Conservation (phyloP, 2,329 filamentous ascomycete genomes). For the Cercospora sesami region DNA sequence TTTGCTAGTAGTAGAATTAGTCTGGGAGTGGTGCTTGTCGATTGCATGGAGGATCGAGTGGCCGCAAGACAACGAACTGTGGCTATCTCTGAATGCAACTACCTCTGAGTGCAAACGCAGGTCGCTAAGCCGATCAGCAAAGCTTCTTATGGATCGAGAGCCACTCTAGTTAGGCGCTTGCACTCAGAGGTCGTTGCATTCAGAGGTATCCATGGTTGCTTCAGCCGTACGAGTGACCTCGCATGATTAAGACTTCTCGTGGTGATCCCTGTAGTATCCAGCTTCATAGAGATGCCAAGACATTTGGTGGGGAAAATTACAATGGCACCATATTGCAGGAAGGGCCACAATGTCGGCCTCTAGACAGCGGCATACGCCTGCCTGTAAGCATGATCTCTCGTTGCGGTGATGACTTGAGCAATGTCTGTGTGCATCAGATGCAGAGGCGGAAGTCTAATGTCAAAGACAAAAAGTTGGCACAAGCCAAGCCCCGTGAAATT, state of each 20-base stretch:
- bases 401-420: background rate
- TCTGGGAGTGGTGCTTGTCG: too few relatives aligned
- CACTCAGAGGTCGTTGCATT: too few relatives aligned
- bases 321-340: background rate
- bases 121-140: too few relatives aligned
- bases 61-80: too few relatives aligned
- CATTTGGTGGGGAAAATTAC: background rate
- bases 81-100: too few relatives aligned
- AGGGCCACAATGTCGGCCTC: background rate
- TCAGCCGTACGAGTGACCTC: background rate
- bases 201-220: too few relatives aligned
- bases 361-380: background rate
- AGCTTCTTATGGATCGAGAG: too few relatives aligned
- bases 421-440: background rate
- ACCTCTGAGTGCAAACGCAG: too few relatives aligned
- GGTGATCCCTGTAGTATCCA: background rate
- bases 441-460: background rate
- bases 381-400: background rate
- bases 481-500: background rate
- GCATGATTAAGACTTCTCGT: background rate
- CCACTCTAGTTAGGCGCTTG: too few relatives aligned
- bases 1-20: too few relatives aligned
- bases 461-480: background rate
- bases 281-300: background rate
- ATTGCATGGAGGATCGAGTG: too few relatives aligned